phyloP scores from a whole-genome alignment of 73 alveolate species.

The Symbiodinium natans region DNA sequence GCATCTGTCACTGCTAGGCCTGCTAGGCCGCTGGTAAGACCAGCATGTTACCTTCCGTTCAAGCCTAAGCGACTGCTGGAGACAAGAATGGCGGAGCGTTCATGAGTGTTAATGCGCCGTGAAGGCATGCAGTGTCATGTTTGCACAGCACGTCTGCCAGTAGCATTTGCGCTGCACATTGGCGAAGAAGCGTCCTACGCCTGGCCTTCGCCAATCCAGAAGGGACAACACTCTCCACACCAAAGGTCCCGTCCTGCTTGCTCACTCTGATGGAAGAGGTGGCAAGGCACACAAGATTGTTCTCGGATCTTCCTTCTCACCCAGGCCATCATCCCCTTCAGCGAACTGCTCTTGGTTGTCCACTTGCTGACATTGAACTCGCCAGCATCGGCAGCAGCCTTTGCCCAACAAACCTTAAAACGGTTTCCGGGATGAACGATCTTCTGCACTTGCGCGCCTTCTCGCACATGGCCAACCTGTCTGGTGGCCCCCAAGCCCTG shows the following conservation, averaged over 20 bases:
- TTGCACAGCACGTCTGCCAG: too few relatives aligned
- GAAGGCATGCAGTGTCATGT: too few relatives aligned
- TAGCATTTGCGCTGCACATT: too few relatives aligned
- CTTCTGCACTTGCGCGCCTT: neutral
- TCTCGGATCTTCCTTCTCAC: slow-evolving; percentile 8
- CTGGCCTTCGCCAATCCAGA: slow-evolving; percentile 77
- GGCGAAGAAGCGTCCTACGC: too few relatives aligned
- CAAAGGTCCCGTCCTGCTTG: slow-evolving; percentile 55
- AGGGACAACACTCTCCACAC: slow-evolving; percentile 59
- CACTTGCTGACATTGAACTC: slow-evolving; percentile 52
- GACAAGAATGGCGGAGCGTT: too few relatives aligned
- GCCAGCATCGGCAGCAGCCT: slow-evolving; percentile 91
- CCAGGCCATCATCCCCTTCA: slow-evolving; percentile 45
- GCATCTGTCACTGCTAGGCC: too few relatives aligned
- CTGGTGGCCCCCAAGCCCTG: slow-evolving; percentile 91
- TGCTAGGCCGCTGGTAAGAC: too few relatives aligned
- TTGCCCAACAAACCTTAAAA: too few relatives aligned
- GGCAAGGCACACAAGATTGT: neutral
- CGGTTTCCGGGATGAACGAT: neutral
- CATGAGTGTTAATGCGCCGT: too few relatives aligned
- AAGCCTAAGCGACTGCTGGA: too few relatives aligned
- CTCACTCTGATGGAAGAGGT: neutral
- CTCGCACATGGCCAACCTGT: slow-evolving; percentile 88
- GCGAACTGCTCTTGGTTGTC: slow-evolving; percentile 33
- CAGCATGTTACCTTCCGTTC: too few relatives aligned